phyloP scores from a whole-genome alignment of 78 protist species.

The Dictyostelium discoideum region DNA sequence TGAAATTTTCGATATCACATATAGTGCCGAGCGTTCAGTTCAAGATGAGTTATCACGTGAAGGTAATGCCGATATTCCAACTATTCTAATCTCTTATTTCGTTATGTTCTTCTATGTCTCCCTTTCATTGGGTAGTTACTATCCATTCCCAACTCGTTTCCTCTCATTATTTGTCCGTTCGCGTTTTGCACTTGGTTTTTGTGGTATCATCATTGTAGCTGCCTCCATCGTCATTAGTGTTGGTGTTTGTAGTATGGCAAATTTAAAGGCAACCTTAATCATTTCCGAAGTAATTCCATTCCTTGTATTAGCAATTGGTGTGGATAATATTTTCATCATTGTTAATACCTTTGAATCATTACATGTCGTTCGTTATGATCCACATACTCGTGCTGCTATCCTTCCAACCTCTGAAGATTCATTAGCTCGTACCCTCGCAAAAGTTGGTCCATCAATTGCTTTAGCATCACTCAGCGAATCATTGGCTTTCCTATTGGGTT shows the following conservation, averaged over 20 bases:
- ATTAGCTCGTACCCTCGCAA: constrained; percentile 61
- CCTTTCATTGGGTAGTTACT: constrained; percentile 82
- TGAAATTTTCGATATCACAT: background rate
- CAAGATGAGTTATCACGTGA: constrained; percentile 83
- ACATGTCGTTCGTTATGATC: constrained; percentile 1
- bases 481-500: constrained; percentile 89
- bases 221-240: constrained; percentile 54
- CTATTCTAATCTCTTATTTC: constrained; percentile 54
- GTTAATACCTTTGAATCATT: constrained; percentile 79
- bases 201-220: constrained; percentile 85
- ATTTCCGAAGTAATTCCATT: constrained; percentile 91
- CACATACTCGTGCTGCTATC: background rate
- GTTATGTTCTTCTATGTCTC: constrained; percentile 87
- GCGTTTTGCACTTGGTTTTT: constrained; percentile 77
- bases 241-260: constrained; percentile 34
- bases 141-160: constrained; percentile 42
- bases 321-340: constrained; percentile 89
- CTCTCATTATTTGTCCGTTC: constrained; percentile 31
- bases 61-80: constrained; percentile 71
- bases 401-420: constrained; percentile 54
- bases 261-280: constrained; percentile 87
- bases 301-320: constrained; percentile 91
- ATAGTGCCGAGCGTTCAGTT: constrained; percentile 53
- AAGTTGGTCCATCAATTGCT: constrained; percentile 87
- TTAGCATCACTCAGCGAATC: constrained; percentile 86